Evolutionary conservation across 345 rosid genomes (phyloP).

Genomic region (Eucalyptus pauciflora): DNA sequence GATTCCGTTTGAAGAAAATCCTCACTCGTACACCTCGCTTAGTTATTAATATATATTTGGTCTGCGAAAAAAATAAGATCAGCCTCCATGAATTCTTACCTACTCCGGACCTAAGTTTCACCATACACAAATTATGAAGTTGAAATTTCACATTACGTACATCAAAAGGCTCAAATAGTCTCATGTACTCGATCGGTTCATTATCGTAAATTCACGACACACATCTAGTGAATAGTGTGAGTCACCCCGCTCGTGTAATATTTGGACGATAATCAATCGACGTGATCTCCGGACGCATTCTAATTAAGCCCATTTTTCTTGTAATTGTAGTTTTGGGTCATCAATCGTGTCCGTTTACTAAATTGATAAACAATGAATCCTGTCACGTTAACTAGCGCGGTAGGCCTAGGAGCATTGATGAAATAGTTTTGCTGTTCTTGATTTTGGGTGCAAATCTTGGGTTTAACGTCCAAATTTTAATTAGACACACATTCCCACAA

Average conservation of each 20-base stretch:
- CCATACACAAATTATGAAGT: background rate
- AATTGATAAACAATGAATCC: no score
- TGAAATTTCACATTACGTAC: background rate
- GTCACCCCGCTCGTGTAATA: no score
- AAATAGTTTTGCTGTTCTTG: no score
- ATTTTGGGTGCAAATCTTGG: no score
- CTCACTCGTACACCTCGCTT: background rate
- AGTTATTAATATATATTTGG: background rate
- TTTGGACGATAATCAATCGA: no score
- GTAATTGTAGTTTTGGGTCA: no score
- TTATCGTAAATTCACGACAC: background rate
- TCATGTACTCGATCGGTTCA: background rate
- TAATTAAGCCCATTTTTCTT: no score
- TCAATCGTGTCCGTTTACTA: no score
- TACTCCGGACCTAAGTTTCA: background rate
- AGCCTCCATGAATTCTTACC: background rate
- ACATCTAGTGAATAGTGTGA: background rate
- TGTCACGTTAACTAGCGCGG: no score
- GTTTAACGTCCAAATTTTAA: no score
- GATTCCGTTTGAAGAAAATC: background rate
- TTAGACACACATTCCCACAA: slow-evolving; percentile 1
- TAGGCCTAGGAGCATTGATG: no score
- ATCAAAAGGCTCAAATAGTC: background rate
- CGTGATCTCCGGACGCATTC: no score
- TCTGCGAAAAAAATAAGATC: background rate